Conservation (phyloP, 352 stramenopile genomes). For the Thraustochytrium sp. region DNA sequence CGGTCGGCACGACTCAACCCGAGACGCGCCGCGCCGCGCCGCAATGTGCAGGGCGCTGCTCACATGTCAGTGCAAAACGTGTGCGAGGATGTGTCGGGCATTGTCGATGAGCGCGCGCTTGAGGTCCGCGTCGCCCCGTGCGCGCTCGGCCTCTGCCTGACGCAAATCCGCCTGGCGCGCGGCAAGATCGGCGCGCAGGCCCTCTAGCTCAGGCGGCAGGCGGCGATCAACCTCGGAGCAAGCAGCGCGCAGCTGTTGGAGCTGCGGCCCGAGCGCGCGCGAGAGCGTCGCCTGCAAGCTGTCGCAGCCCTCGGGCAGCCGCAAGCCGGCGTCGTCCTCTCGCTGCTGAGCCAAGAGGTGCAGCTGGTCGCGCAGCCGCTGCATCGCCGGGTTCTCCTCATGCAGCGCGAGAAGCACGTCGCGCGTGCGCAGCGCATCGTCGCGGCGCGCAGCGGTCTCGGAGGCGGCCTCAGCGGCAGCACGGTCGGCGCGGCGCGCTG, state of each 20-base stretch:
- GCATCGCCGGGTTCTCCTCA: neutral
- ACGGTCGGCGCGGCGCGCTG: no score
- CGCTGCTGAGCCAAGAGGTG: neutral
- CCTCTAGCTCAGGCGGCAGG: neutral
- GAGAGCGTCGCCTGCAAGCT: neutral
- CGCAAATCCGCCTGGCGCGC: neutral
- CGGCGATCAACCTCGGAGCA: neutral
- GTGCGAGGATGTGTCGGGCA: neutral
- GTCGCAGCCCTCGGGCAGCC: neutral
- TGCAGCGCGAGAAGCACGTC: neutral
- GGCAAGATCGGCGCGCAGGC: neutral
- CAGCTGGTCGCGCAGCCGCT: neutral
- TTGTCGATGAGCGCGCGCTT: neutral
- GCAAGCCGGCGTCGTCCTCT: neutral
- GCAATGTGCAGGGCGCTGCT: neutral
- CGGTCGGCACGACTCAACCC: no score
- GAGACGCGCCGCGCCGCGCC: no score
- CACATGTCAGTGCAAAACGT: neutral
- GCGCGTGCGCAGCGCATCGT: neutral
- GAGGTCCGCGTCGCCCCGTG: neutral
- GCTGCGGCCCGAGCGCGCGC: neutral
- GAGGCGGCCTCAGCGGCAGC: no score
- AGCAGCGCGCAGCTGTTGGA: neutral
- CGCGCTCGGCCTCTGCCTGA: neutral
- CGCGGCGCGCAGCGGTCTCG: no score